phyloP scores from a whole-genome alignment of 768 basidiomycete species.

The Ramaria sp. region DNA sequence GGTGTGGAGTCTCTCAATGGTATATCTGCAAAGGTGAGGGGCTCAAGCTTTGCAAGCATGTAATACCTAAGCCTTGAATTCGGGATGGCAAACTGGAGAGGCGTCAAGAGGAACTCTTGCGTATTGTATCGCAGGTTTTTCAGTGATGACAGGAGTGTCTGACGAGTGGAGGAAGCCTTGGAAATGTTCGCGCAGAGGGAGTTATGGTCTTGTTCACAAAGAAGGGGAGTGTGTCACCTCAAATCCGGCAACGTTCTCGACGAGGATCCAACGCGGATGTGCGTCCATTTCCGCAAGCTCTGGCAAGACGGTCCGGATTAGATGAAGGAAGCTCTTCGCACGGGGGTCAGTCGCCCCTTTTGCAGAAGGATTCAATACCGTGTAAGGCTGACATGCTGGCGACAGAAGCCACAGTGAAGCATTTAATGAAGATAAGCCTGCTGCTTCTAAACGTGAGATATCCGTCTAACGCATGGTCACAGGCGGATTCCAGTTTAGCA shows the following conservation, averaged over 20 bases:
- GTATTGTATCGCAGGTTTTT: constrained; percentile 42
- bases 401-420: constrained; percentile 71
- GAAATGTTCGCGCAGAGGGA: constrained; percentile 7
- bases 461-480: constrained; percentile 31
- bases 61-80: constrained; percentile 80
- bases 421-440: constrained; percentile 31
- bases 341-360: constrained; percentile 65
- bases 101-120: constrained; percentile 58
- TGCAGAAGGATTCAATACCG: constrained; percentile 61
- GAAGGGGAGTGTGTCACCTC: constrained; percentile 35
- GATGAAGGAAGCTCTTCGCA: constrained; percentile 64
- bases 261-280: constrained; percentile 49
- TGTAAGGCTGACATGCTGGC: constrained; percentile 79
- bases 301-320: constrained; percentile 53
- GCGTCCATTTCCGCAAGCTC: constrained; percentile 31
- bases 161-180: constrained; percentile 57
- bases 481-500: background rate
- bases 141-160: constrained; percentile 41
- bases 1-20: background rate
- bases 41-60: constrained; percentile 48
- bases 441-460: constrained; percentile 45
- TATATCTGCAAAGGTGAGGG: constrained; percentile 25
- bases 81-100: constrained; percentile 69
- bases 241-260: constrained; percentile 80
- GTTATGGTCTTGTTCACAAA: background rate